phyloP scores from a whole-genome alignment of 2,329 filamentous ascomycete species.

The Cercospora sp. region DNA sequence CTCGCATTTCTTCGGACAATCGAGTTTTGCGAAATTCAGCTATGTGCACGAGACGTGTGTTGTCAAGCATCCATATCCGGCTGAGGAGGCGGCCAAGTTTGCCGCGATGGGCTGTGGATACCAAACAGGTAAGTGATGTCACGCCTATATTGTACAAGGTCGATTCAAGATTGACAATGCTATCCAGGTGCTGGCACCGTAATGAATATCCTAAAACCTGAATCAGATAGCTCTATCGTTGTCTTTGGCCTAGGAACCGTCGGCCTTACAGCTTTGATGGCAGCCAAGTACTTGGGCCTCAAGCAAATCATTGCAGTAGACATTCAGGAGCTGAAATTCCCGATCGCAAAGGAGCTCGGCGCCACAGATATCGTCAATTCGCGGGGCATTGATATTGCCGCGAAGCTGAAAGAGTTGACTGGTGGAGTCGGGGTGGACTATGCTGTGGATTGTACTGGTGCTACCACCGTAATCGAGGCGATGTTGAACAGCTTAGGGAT shows the following conservation, averaged over 20 bases:
- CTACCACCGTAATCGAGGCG: conserved; percentile 23
- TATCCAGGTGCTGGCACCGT: neutral
- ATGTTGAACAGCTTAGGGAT: conserved; percentile 25
- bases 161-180: neutral
- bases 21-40: conserved; percentile 19
- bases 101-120: neutral
- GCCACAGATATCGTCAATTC: neutral
- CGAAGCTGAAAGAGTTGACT: neutral
- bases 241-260: conserved; percentile 24
- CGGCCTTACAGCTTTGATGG: conserved; percentile 28
- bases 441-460: conserved; percentile 25
- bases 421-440: conserved; percentile 17
- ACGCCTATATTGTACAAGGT: neutral
- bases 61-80: neutral
- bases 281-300: conserved; percentile 24
- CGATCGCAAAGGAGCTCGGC: neutral
- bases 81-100: neutral
- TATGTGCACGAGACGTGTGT: conserved; percentile 24
- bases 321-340: conserved; percentile 24
- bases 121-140: neutral
- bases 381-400: neutral
- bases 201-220: neutral
- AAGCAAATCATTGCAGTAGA: conserved; percentile 29
- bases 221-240: conserved; percentile 14
- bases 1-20: conserved; percentile 28